Evolutionary conservation across 2,329 filamentous ascomycete genomes (phyloP).

Genomic region (Claviceps sorghi): DNA sequence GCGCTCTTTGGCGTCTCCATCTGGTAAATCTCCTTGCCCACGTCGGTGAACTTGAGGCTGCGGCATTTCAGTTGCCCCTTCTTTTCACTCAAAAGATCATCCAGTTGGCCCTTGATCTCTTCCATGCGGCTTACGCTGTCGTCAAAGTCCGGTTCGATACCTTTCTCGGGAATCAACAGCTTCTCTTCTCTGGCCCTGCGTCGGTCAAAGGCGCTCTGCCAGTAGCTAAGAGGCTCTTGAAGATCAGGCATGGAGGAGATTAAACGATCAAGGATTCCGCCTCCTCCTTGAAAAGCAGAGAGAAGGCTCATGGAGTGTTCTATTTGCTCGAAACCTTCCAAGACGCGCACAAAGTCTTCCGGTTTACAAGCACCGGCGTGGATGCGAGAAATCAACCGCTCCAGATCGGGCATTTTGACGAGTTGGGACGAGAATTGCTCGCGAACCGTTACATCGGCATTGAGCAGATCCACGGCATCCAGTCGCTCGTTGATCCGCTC

Average conservation of each 20-base stretch:
- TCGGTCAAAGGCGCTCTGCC: slow-evolving; percentile 86
- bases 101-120: slow-evolving; percentile 58
- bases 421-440: slow-evolving; percentile 82
- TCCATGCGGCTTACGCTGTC: slow-evolving; percentile 62
- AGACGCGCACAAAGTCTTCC: slow-evolving; percentile 81
- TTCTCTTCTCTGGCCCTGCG: slow-evolving; percentile 63
- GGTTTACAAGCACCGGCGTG: slow-evolving; percentile 83
- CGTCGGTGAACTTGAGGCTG: slow-evolving; percentile 61
- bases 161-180: slow-evolving; percentile 68
- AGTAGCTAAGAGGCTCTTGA: slow-evolving; percentile 57
- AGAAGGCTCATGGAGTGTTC: slow-evolving; percentile 83
- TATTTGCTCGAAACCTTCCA: slow-evolving; percentile 96
- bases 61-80: slow-evolving; percentile 62
- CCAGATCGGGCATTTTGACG: slow-evolving; percentile 83
- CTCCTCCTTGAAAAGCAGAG: slow-evolving; percentile 55
- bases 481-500: slow-evolving; percentile 81
- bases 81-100: slow-evolving; percentile 55
- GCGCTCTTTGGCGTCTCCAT: slow-evolving; percentile 74
- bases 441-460: slow-evolving; percentile 64
- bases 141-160: slow-evolving; percentile 88
- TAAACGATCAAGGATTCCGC: slow-evolving; percentile 72
- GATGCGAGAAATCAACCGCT: slow-evolving; percentile 83
- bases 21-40: slow-evolving; percentile 95
- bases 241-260: slow-evolving; percentile 79
- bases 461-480: slow-evolving; percentile 86